These are phyloP conservation scores for Lachancea thermotolerans DNA, from an alignment of 805 yeast species.

Conservation along the genomic window DNA sequence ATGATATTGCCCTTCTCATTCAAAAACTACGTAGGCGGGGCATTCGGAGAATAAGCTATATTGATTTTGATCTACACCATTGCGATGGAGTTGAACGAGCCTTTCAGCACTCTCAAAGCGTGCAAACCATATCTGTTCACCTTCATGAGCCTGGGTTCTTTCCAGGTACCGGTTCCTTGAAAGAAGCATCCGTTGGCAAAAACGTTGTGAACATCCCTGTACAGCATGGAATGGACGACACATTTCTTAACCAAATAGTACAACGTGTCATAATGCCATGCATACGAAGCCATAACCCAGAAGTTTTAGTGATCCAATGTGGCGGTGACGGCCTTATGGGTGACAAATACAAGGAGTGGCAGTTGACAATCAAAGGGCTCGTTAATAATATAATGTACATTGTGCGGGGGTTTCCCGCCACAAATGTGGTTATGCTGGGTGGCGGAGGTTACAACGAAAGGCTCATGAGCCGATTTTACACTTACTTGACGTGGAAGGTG, in stretches of 20 bases:
- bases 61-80: slow-evolving; percentile 72
- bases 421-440: slow-evolving; percentile 41
- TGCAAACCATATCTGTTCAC: slow-evolving; percentile 59
- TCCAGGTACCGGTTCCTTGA: slow-evolving; percentile 59
- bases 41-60: slow-evolving; percentile 45
- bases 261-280: slow-evolving; percentile 39
- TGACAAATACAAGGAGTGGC: slow-evolving; percentile 65
- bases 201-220: slow-evolving; percentile 51
- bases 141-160: slow-evolving; percentile 59
- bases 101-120: slow-evolving; percentile 47
- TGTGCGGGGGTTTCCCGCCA: slow-evolving; percentile 22
- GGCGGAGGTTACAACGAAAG: slow-evolving; percentile 72
- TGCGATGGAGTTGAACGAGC: slow-evolving; percentile 76
- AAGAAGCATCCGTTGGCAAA: slow-evolving; percentile 33
- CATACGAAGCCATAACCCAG: slow-evolving; percentile 37
- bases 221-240: slow-evolving; percentile 49
- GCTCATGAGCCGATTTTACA: slow-evolving; percentile 56
- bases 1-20: slow-evolving; percentile 59
- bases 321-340: slow-evolving; percentile 72
- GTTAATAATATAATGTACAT: slow-evolving; percentile 30
- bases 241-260: slow-evolving; percentile 33
- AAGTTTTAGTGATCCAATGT: slow-evolving; percentile 54
- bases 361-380: slow-evolving; percentile 48
- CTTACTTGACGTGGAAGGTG: slow-evolving; percentile 30
- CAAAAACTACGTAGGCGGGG: slow-evolving; percentile 40